Evolutionary conservation across 768 basidiomycete genomes (phyloP), one percentile per base, ranked within the genome.

Genomic region (Panaeolus cyanescens): DNA sequence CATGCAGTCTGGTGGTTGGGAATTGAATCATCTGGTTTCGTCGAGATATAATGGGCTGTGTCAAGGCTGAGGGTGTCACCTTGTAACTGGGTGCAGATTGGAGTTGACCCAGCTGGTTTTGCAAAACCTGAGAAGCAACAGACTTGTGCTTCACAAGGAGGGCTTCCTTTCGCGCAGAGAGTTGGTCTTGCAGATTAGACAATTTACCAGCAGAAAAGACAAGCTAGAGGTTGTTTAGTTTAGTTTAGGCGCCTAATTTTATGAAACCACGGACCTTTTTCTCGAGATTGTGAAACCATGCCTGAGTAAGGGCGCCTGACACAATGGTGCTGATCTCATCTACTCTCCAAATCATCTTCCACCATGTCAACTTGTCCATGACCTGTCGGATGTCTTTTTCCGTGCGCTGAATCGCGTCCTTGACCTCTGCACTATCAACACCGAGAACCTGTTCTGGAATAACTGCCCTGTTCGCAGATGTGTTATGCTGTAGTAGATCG

Each of bases 201-300:
- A 93, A 77, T 25, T 81, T 77, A 13, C 91, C 91, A 1, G 87
- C 82, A 58, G 90, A 84, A 54, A 87, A 79, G 36, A 87, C 79
- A 34, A 92, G 78, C 90, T 92, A 59, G n/a, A 54, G 28, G 32
- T 37, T 32, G 40, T 34, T 34, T 37, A 20, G 17, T 28, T 50
- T 25, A 13, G 19, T 30, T 28, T 30, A 40, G 6, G 54, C 39
- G 30, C 32, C 6, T n/a, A 36, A 39, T 19, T 28, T 30, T 7
- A 34, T 33, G 45, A 58, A 20, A 22, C 30, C 10, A 66, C 67
- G 8, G 60, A 85, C 87, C 75, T 83, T 76, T 68, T 77, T 75
- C 66, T 88, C 84, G 17, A 89, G 73, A 1, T 76, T 79, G 45
- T 62, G 67, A 65, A 82, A 83, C 79, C 80, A 84, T 4, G 74